A percentile compares a stretch with the other conserved stretches of the same genome.
Conservation (phyloP, 2,329 filamentous ascomycete genomes). For the Sordariomycetes sp. region DNA sequence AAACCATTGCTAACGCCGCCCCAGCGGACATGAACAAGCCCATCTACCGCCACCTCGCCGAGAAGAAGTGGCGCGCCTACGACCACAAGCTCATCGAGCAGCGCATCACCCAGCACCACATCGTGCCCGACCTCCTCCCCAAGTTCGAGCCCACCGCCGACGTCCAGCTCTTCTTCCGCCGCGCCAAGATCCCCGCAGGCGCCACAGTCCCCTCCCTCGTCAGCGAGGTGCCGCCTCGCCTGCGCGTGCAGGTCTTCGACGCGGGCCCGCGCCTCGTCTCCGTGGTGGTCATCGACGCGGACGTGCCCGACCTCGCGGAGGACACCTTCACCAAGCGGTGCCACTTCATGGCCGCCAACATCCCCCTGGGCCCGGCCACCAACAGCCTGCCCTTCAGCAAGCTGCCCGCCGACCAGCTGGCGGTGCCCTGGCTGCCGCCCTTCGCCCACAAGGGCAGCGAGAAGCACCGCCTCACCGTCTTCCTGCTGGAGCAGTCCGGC, state of each 20-base stretch:
- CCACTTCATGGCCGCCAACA: constrained; percentile 72
- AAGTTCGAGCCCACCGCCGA: constrained; percentile 68
- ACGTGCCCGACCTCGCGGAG: constrained; percentile 69
- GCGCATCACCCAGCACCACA: constrained; percentile 74
- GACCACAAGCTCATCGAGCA: constrained; percentile 71
- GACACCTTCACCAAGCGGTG: constrained; percentile 73
- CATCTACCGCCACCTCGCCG: constrained; percentile 84
- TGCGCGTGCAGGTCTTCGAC: constrained; percentile 80
- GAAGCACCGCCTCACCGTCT: constrained; percentile 80
- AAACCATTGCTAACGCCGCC: neutral
- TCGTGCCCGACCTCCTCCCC: constrained; percentile 81
- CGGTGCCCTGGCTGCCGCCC: constrained; percentile 73
- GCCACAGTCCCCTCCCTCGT: constrained; percentile 65
- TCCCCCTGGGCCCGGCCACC: constrained; percentile 39
- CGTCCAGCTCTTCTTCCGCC: constrained; percentile 71
- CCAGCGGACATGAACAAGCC: constrained; percentile 91
- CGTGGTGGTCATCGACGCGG: constrained; percentile 77
- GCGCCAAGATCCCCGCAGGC: constrained; percentile 61
- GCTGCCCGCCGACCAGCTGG: constrained; percentile 54
- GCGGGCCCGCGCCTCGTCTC: constrained; percentile 72
- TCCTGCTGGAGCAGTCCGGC: constrained; percentile 69
- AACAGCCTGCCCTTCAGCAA: constrained; percentile 55
- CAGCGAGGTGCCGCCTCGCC: constrained; percentile 62
- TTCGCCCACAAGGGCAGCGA: constrained; percentile 82
- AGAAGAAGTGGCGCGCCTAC: constrained; percentile 79